Evolutionary conservation across 345 rosid species (phyloP), one percentile per base, ranked within the genome.

Genomic region (Sisymbrium irio): DNA sequence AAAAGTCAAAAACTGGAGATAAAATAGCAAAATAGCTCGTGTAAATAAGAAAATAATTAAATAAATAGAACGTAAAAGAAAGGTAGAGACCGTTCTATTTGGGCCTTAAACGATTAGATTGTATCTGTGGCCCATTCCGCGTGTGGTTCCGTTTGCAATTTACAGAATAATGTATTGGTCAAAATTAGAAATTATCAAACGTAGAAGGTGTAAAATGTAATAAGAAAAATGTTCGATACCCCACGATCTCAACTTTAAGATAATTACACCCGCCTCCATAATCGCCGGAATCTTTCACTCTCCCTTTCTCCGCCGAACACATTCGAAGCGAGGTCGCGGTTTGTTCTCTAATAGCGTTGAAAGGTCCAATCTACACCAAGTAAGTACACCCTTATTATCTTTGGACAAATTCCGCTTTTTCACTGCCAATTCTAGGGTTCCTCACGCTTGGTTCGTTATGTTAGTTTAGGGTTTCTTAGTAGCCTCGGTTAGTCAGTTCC

Each of bases 221-320:
- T 56, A 64, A 64, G 15, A 9, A 3, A 32, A 11, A 51, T 28
- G 66, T 57, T 55, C 47, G 41, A 22, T 47, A 33, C 15, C 50
- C 10, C 18, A 65, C 69, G 77, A 77, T 77, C 80, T 72, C 67
- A 70, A 39, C 62, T 64, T 63, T 2, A 56, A 77, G 80, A 72
- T 77, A 76, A 65, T 71, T 58, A 35, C 77, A 65, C 58, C 68
- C 80, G 72, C 80, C 77, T 65, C 77, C 76, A 45, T 39, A 37
- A 32, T 66, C 14, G 40, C 77, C 77, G 77, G 77, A 50, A 42
- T 64, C 67, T 70, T 33, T 25, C 57, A 3, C n/a, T 27, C 58
- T 35, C 37, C 50, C 73, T 32, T 35, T 77, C 80, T 65, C 80
- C 80, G 72, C 54, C 67, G 72, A 59, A 39, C 37, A 2, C 12